Percentiles rank a stretch among this genome's conserved stretches.
These are phyloP conservation scores for Colletotrichum lentis DNA, from an alignment of 2,329 filamentous ascomycete species.

Conservation along the genomic window DNA sequence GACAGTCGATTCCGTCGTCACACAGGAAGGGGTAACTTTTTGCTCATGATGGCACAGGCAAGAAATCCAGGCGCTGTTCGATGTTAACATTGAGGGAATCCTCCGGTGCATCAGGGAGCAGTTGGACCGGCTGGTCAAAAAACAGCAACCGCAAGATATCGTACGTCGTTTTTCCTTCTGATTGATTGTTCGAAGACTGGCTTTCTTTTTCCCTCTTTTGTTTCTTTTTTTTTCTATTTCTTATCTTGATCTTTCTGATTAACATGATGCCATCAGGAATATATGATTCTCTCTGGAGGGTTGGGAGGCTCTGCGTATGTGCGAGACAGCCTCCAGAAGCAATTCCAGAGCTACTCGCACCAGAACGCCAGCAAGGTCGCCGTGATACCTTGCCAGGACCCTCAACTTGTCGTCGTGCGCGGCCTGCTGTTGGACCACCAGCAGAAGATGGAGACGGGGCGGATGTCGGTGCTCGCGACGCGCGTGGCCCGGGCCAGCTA, in stretches of 20 bases:
- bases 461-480: slow-evolving; percentile 53
- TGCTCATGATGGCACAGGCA: background rate
- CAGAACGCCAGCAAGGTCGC: slow-evolving; percentile 48
- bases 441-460: slow-evolving; percentile 54
- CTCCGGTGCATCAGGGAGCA: slow-evolving; percentile 51
- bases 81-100: slow-evolving; percentile 51
- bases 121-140: slow-evolving; percentile 50
- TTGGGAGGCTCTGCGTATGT: slow-evolving; percentile 58
- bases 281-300: slow-evolving; percentile 56
- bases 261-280: slow-evolving; percentile 44
- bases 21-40: too few relatives aligned
- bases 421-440: slow-evolving; percentile 61
- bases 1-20: too few relatives aligned
- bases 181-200: background rate
- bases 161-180: slow-evolving; percentile 40
- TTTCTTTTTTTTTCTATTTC: too few relatives aligned
- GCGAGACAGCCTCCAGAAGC: slow-evolving; percentile 52
- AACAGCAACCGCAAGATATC: slow-evolving; percentile 47
- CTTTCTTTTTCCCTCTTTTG: accelerated
- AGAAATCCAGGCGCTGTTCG: slow-evolving; percentile 17
- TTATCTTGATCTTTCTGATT: too few relatives aligned
- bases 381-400: slow-evolving; percentile 58
- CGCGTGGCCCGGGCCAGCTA: slow-evolving; percentile 55
- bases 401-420: slow-evolving; percentile 63
- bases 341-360: slow-evolving; percentile 47